Conservation (phyloP, 495 filamentous ascomycete species). For the Neurospora sp. region DNA sequence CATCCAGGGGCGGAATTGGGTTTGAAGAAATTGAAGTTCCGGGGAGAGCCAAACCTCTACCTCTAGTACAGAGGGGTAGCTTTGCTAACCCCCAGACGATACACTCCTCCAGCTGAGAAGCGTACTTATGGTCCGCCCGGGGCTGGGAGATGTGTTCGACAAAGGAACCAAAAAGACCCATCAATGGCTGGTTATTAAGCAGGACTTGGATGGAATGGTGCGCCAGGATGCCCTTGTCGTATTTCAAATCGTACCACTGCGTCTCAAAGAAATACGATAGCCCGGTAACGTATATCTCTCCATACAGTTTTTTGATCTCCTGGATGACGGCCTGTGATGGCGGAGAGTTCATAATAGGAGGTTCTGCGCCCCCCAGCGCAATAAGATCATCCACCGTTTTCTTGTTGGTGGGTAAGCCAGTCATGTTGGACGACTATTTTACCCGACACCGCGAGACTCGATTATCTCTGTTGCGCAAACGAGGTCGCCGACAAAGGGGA, state of each 20-base stretch:
- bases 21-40: slow-evolving; percentile 13
- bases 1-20: slow-evolving; percentile 25
- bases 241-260: slow-evolving; percentile 60
- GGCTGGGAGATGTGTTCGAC: slow-evolving; percentile 40
- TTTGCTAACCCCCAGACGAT: slow-evolving; percentile 59
- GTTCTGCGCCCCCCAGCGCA: slow-evolving; percentile 51
- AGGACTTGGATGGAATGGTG: slow-evolving; percentile 29
- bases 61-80: slow-evolving; percentile 14
- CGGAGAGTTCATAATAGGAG: slow-evolving; percentile 49
- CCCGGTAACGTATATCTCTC: slow-evolving; percentile 64
- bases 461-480: background rate
- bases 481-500: background rate
- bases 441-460: background rate
- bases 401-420: slow-evolving; percentile 47
- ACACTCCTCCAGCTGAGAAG: slow-evolving; percentile 56
- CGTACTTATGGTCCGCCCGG: slow-evolving; percentile 48
- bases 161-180: slow-evolving; percentile 54
- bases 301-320: slow-evolving; percentile 65
- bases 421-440: background rate
- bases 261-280: slow-evolving; percentile 77
- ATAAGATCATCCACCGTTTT: slow-evolving; percentile 71
- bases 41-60: slow-evolving; percentile 16
- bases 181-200: slow-evolving; percentile 46
- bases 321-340: slow-evolving; percentile 43
- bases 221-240: slow-evolving; percentile 19